Base-by-base conservation (phyloP, 371 early-diverging fungal genomes). In the Batkoa obscura region DNA sequence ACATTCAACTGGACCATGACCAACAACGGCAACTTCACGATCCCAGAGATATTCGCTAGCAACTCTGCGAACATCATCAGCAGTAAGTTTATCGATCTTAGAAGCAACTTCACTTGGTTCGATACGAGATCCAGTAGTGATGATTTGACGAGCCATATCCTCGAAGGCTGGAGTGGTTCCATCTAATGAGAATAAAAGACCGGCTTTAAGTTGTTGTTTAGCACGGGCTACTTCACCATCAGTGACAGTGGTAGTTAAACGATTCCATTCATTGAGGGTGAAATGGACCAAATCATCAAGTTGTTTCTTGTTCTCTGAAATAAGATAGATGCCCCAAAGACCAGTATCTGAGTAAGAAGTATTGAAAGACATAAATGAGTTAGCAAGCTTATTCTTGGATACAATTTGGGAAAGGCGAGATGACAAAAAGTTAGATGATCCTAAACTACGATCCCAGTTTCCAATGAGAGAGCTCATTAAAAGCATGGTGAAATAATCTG, bases 331-430 rank as follows among this genome's bases (percentile, higher is more conserved):
- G 55, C 98, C 98, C 76, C 89, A 97, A 50, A 97, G 75, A 48
- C 95, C 96, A n/a, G 94, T 94, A 68, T 97, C 96, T 51, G 86
- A 83, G 80, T 97, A 95, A 9, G 93, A 84, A 30, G 93, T 91
- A 78, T 94, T 92, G 79, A 97, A 97, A 46, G 94, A 81, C 86
- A 86, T 90, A 83, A 90, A 95, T 33, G 91, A 89, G 72, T 92
- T 91, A 67, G 94, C 95, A 35, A 97, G 76, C 63, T 85, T 73
- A 71, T 85, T 66, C 69, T 90, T 74, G 68, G 78, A 66, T 48
- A 94, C 74, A 13, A 84, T 72, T 58, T 83, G 78, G 43, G 94
- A 88, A 48, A 97, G 74, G 46, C 84, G 76, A 43, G 93, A 91
- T 50, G 81, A 81, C 58, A 86, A 65, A 67, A 90, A 84, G 55